Evolutionary conservation across 148 eudicot species (phyloP), one percentile per base, ranked within the genome.

Genomic region (Drosera capensis): DNA sequence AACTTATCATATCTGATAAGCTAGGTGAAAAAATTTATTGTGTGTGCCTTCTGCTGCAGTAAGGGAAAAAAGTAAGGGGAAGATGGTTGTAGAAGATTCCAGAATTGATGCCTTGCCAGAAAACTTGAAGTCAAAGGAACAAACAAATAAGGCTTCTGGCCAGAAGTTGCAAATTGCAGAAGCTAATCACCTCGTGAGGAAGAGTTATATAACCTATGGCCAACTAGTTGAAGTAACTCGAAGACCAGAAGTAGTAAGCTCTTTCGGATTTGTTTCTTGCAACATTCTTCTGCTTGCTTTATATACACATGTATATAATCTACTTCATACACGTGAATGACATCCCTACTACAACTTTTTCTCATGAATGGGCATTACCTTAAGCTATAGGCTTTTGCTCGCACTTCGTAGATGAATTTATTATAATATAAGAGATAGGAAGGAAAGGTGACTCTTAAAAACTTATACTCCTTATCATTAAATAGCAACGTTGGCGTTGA

Each of bases 191-290:
- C 35, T 29, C 14, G 42, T 35, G 2, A 46, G 45, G 40, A 52
- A 20, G 40, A 69, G 45, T 17, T 23, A 40, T 8, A 54, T 46
- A 63, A 54, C 29, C 50, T 60, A 23, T 58, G 70, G 65, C 28
- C 57, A 51, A 45, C 51, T 30, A 23, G 58, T 68, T 37, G 77
- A 65, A 58, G 78, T 84, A 45, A 65, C 71, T n/a, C 72, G 64
- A 58, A 80, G 71, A 34, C 95, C 88, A 12, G 49, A 38, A 35
- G 45, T n/a, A 49, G 97, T 90, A 85, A 84, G 99, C 84, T 57
- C 35, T 15, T 9, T 34, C 13, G 2, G n/a, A 34, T 34, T 3
- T 2, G 3, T 15, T 34, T 4, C 38, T 34, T 4, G n/a, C n/a
- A 11, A 34, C 14, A 11, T 34, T 34, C 31, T 28, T 28, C 38